Percentiles rank a stretch among this genome's conserved stretches.
Evolutionary conservation across 1,284 basidiomycete species (phyloP).

Genomic region (Microbotryomycetes sp.): DNA sequence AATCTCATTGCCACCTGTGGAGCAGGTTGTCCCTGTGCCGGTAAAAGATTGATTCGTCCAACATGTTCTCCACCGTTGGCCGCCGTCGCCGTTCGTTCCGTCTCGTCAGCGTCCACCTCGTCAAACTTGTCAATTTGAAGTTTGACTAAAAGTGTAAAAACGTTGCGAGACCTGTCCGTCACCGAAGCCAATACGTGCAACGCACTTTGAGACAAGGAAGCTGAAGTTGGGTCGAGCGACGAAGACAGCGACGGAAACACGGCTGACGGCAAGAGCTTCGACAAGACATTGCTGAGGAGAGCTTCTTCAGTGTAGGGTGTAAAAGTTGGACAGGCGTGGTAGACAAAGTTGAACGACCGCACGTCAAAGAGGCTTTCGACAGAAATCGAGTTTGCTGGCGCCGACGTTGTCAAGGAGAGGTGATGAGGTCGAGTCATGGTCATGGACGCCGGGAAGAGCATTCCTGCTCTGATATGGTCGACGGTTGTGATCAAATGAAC

Average conservation of each 20-base stretch:
- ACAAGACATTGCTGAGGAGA: constrained; percentile 19
- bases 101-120: background rate
- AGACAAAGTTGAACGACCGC: constrained; percentile 71
- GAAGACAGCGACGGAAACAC: constrained; percentile 46
- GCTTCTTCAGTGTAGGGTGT: constrained; percentile 66
- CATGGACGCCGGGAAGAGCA: constrained; percentile 53
- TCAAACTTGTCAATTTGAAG: constrained; percentile 12
- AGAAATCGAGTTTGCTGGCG: background rate
- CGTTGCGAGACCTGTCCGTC: constrained; percentile 62
- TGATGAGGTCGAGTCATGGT: constrained; percentile 44
- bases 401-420: background rate
- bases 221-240: constrained; percentile 34
- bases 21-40: constrained; percentile 41
- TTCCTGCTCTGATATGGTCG: constrained; percentile 72
- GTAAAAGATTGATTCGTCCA: background rate
- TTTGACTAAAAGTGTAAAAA: constrained; percentile 31
- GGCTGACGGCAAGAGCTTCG: constrained; percentile 28
- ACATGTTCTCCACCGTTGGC: background rate
- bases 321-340: constrained; percentile 80
- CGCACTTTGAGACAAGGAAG: constrained; percentile 13
- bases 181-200: constrained; percentile 41
- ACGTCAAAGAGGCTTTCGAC: constrained; percentile 23
- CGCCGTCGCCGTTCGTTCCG: background rate
- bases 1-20: constrained; percentile 24
- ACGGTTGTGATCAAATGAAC: constrained; percentile 75